phyloP scores from a whole-genome alignment of 2,329 filamentous ascomycete genomes.

The Zasmidium citrigriseum region DNA sequence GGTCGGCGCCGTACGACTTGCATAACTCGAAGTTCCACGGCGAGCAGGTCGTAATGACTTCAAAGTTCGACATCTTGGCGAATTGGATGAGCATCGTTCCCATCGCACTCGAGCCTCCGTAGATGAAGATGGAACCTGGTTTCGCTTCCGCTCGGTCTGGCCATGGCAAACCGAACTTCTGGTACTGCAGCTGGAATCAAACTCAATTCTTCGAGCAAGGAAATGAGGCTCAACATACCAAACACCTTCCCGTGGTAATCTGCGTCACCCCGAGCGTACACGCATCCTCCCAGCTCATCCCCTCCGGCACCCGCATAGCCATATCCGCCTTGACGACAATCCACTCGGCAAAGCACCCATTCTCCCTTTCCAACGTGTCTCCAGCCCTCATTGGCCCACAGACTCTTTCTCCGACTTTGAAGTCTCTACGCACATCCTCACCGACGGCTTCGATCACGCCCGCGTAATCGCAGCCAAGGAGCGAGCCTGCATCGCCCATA shows the following conservation, averaged over 20 bases:
- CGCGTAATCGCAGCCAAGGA: constrained; percentile 27
- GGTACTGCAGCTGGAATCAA: neutral
- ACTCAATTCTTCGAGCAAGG: neutral
- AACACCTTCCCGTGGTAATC: constrained; percentile 23
- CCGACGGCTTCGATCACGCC: constrained; percentile 31
- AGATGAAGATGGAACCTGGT: constrained; percentile 13
- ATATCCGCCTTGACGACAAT: constrained; percentile 13
- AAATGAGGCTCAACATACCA: constrained; percentile 2
- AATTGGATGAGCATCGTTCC: constrained; percentile 51
- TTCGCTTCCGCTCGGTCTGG: neutral
- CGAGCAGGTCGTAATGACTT: constrained; percentile 47
- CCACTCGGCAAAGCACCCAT: constrained; percentile 10
- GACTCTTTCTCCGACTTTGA: constrained; percentile 30
- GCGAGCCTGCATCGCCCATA: constrained; percentile 20
- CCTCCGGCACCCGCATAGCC: constrained; percentile 18
- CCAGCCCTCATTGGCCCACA: constrained; percentile 19
- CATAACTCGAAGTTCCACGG: constrained; percentile 49
- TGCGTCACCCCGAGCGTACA: constrained; percentile 21
- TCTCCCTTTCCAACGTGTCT: constrained; percentile 24
- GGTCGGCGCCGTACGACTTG: constrained; percentile 45
- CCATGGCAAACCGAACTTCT: constrained; percentile 6
- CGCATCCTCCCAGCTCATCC: constrained; percentile 20
- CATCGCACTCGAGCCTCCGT: constrained; percentile 48
- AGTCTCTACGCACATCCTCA: constrained; percentile 23
- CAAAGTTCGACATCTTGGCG: constrained; percentile 41